Conservation (phyloP, 345 rosid species). For the Pelargonium nanum region DNA sequence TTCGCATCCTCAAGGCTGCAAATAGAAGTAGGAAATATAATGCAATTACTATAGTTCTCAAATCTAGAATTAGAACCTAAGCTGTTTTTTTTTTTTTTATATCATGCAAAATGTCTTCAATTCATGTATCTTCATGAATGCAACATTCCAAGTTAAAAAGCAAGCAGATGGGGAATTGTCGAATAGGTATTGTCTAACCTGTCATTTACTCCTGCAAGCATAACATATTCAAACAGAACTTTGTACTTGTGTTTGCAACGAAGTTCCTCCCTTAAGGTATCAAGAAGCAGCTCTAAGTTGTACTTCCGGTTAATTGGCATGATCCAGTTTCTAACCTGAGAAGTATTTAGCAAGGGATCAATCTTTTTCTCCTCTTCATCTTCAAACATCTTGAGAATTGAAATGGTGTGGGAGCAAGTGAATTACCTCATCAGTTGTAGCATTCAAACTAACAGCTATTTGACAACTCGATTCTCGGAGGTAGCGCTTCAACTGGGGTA, state of each 20-base stretch:
- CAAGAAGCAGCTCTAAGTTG: conserved; percentile 64
- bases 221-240: conserved; percentile 82
- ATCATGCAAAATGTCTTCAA: too few relatives aligned
- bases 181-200: conserved; percentile 32
- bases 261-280: conserved; percentile 68
- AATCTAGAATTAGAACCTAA: too few relatives aligned
- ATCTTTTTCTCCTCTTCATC: conserved; percentile 1
- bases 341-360: conserved; percentile 1
- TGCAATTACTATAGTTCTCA: too few relatives aligned
- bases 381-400: neutral
- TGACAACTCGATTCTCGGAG: conserved; percentile 70
- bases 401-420: conserved; percentile 9
- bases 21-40: too few relatives aligned
- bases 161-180: neutral
- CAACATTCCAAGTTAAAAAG: conserved; percentile 1
- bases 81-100: too few relatives aligned
- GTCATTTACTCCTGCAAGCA: conserved; percentile 88
- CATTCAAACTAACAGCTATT: conserved; percentile 91
- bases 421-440: conserved; percentile 88
- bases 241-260: conserved; percentile 48
- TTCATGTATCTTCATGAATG: too few relatives aligned
- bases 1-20: conserved; percentile 79
- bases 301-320: conserved; percentile 90
- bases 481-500: conserved; percentile 79
- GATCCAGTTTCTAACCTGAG: conserved; percentile 89